Evolutionary conservation across 768 basidiomycete genomes (phyloP), one percentile per base, ranked within the genome.

Genomic region (Rhodosporidiobolus sp.): DNA sequence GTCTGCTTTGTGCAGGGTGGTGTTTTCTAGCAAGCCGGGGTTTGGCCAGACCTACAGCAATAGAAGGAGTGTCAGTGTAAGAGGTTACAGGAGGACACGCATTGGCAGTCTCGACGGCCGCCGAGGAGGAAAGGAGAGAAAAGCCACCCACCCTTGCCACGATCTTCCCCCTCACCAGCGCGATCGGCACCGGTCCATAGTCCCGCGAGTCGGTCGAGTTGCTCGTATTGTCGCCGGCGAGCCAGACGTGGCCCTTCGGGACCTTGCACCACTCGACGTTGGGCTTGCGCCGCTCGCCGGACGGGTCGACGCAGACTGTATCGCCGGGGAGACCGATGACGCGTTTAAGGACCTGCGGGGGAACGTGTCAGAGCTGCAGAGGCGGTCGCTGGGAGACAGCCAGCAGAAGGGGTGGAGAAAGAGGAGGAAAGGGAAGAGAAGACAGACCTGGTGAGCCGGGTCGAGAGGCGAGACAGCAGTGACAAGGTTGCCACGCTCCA

Each of bases 141-240:
- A 43, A 9, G 34, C 14, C 7, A 71, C 76, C 43, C 50, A 79
- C 81, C 72, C 75, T 64, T 4, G 75, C 78, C 43, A 80, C 48
- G 16, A 94, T 80, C 76, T 83, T 88, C 8, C 88, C 89, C 73
- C 86, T 84, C n/a, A 95, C 82, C 16, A 95, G 83, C 8, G 86
- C 88, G 75, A 91, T 86, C 0, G 95, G 88, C 7, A 98, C 88
- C 32, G 95, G 95, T 0, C 95, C 96, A 82, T 96, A 96, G n/a
- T 84, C 82, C 67, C 95, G 85, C 19, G 95, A 97, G 82, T 99
- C 95, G 22, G 88, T 87, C 48, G 93, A 94, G 75, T 84, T 85
- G 34, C 86, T 84, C 54, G 89, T 83, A 78, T 98, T 99, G 82
- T 99, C 95, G 32, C 95, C 96, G 61, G 84, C 86, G 43, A 95